Evolutionary conservation across 805 yeast genomes (phyloP), one percentile per base, ranked within the genome.

Genomic region (Scheffersomyces coipomensis): DNA sequence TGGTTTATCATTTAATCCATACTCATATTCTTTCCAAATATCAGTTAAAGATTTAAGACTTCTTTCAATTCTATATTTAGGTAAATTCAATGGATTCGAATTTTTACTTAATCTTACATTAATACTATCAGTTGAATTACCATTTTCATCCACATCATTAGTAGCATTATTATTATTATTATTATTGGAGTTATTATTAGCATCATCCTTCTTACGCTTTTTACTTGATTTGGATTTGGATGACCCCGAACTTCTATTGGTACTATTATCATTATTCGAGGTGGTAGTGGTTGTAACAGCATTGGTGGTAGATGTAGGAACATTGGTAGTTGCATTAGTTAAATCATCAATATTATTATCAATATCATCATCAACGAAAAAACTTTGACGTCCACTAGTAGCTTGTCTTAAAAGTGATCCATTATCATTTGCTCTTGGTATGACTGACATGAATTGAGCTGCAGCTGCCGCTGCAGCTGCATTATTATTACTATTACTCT

Each of bases 21-120:
- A 68, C 4, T 75, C 68, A 43, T 76, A 78, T 52, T 78, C 83
- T 45, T 68, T 65, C 83, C 83, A 78, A 15, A 78, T 71, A 44
- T 77, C 82, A 27, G 63, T 51, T 1, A 76, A 74, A 2, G 75
- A 48, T 30, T 57, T 48, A 5, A 61, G 52, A 36, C 60, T 59
- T 38, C 60, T 51, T 36, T 58, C 62, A 2, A 58, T 32, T 32
- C 52, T 55, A 37, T 46, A 55, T 32, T 53, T 56, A 3, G 58
- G 62, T 10, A 50, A 44, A n/a, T 51, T 51, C 3, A 16, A 19
- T 5, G 37, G n/a, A 29, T 32, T 29, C 4, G 12, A 10, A 21
- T 21, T 26, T 15, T 18, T 31, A 11, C 12, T 5, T 17, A 5
- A 6, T 17, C 16, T n/a, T 5, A 5, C 5, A 5, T 17, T 23